These are phyloP conservation scores for Cymbopogon flexuosus DNA, from an alignment of 202 grass and related monocot species.

Conservation along the genomic window DNA sequence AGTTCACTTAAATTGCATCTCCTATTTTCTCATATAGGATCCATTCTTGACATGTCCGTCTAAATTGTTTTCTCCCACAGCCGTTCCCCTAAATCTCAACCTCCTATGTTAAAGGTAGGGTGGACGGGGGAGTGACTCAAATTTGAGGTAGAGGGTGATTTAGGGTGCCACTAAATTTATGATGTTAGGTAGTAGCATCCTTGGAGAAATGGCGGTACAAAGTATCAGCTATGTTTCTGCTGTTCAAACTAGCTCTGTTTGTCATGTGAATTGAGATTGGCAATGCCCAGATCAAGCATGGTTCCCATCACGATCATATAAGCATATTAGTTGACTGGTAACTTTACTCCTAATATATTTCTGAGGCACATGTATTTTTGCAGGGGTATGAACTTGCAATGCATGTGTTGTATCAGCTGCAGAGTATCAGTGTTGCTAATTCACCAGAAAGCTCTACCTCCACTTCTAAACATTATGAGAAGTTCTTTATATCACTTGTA, in stretches of 20 bases:
- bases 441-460: conserved; percentile 37
- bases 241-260: background rate
- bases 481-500: conserved; percentile 91
- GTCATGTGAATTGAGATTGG: background rate
- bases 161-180: background rate
- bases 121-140: background rate
- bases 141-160: background rate
- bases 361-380: conserved; percentile 27
- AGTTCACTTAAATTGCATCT: background rate
- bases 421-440: conserved; percentile 44
- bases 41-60: background rate
- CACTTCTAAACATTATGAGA: conserved; percentile 65
- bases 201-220: background rate
- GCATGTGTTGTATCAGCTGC: conserved; percentile 81
- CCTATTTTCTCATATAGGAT: background rate
- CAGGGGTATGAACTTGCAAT: conserved; percentile 90
- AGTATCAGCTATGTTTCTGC: conserved; percentile 6
- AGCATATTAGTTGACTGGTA: conserved; percentile 6
- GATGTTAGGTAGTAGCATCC: background rate
- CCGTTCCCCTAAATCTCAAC: background rate
- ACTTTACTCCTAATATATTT: conserved; percentile 24
- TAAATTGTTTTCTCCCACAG: background rate
- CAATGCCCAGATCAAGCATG: background rate
- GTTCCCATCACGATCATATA: background rate
- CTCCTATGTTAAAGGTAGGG: background rate